phyloP scores from a whole-genome alignment of 108 stramenopile genomes.

The Pseudonitzschia multiseries region DNA sequence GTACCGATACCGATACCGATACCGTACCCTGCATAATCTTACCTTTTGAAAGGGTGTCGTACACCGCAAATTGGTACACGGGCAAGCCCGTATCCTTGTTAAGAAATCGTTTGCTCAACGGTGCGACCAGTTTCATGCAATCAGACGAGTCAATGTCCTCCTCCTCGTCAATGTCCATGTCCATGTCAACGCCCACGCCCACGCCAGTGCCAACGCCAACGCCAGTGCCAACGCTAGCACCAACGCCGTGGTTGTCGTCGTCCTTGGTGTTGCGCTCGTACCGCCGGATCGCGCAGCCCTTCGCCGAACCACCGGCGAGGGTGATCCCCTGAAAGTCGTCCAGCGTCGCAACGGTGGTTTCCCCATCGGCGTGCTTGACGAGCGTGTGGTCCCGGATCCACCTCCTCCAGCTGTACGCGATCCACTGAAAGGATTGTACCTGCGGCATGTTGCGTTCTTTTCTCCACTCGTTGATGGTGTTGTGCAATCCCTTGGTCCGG shows the following conservation, averaged over 20 bases:
- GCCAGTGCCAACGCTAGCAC: no score
- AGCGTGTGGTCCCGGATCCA: not conserved
- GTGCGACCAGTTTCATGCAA: constrained; percentile 1
- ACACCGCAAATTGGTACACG: constrained; percentile 19
- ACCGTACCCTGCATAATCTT: no score
- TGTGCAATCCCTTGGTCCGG: not conserved
- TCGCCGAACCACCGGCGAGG: no score
- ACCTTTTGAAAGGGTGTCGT: not conserved
- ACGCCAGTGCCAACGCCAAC: no score
- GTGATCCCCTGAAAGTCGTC: no score
- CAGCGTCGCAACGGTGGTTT: not conserved
- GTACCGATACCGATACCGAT: no score
- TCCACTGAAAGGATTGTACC: not conserved
- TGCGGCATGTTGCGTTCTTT: not conserved
- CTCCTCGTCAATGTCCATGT: no score
- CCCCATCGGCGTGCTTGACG: not conserved
- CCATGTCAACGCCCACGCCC: no score
- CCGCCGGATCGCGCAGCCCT: no score
- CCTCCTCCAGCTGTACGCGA: not conserved
- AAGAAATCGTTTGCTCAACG: constrained; percentile 8
- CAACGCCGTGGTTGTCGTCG: no score
- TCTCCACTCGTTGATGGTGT: constrained; percentile 3
- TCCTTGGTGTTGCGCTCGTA: no score
- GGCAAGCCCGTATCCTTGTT: constrained; percentile 7
- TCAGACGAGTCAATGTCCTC: not conserved